A percentile compares a stretch with the other conserved stretches of the same genome.
These are phyloP conservation scores for Ashbya aceris DNA, from an alignment of 1,139 yeast species.

Conservation along the genomic window DNA sequence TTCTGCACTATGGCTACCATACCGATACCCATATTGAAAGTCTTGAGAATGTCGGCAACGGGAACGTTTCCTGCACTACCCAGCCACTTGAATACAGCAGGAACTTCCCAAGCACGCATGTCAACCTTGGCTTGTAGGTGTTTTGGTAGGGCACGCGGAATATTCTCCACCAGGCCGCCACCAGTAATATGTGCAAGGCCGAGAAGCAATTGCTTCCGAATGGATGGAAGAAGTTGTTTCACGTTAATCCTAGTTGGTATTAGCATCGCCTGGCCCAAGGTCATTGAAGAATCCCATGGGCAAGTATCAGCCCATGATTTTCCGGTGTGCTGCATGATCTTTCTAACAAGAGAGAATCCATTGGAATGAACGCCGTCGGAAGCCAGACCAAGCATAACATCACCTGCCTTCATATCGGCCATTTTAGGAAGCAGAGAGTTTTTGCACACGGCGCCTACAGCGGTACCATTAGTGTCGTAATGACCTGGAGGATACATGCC, in stretches of 20 bases:
- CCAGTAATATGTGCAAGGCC: slow-evolving; percentile 98
- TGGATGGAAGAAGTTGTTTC: slow-evolving; percentile 71
- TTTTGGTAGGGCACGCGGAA: slow-evolving; percentile 88
- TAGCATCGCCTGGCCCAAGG: slow-evolving; percentile 79
- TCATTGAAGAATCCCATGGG: slow-evolving; percentile 71
- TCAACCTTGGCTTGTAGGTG: slow-evolving; percentile 74
- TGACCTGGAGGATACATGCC: slow-evolving; percentile 95
- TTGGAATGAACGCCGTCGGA: slow-evolving; percentile 95
- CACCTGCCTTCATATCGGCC: slow-evolving; percentile 61
- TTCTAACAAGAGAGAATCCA: slow-evolving; percentile 94
- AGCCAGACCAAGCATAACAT: slow-evolving; percentile 74
- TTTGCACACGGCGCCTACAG: slow-evolving; percentile 95
- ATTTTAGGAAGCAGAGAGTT: slow-evolving; percentile 63
- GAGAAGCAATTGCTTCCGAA: slow-evolving; percentile 56
- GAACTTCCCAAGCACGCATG: slow-evolving; percentile 71
- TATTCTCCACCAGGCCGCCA: slow-evolving; percentile 93
- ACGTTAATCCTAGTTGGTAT: slow-evolving; percentile 93
- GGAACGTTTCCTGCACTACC: slow-evolving; percentile 91
- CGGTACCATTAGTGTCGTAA: slow-evolving; percentile 97
- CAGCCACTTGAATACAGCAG: slow-evolving; percentile 87
- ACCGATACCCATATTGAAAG: slow-evolving; percentile 94
- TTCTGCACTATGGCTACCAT: slow-evolving; percentile 80
- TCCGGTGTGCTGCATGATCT: slow-evolving; percentile 70
- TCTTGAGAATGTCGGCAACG: slow-evolving; percentile 69
- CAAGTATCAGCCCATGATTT: slow-evolving; percentile 63